Base-by-base conservation (phyloP, 257 asterid genomes). In the Paraleonurus japonicus region DNA sequence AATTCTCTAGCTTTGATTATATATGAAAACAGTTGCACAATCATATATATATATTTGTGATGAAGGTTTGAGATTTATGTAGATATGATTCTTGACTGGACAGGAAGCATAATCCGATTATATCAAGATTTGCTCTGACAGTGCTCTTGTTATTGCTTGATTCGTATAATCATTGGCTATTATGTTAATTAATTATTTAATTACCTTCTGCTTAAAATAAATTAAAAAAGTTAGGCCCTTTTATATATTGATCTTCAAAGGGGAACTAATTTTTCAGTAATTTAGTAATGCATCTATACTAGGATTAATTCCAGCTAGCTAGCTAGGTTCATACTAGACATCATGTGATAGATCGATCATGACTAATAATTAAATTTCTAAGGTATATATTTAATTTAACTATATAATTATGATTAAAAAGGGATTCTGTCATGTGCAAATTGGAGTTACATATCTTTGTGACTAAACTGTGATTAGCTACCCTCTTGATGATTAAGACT, bases 11-110 rank as follows among this genome's bases (percentile, higher is more conserved):
- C 48, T 11, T 13, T 11, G 16, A 48, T 27, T 7, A 43, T 59
- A 6, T 45, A 28, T 19, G 7, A 13, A 24, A 73, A 20, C 4
- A 55, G 3, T 37, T 15, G 51, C 28, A 19, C 15, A 7, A 50
- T 16, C 5, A 1, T 1, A 5, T n/a, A 17, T 16, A 15, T 4
- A 48, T 48, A 48, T 72, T 61, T 13, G 65, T 67, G 47, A 69
- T 75, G 22, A 69, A 53, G 64, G 16, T 51, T 60, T 64, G 61
- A 65, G 79, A 79, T 79, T 17, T 67, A 16, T 41, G 51, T 59
- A 74, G 84, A 81, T 79, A 75, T 81, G 85, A 84, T 87, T 84
- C 82, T 71, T 71, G 59, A 13, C 7, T 20, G 70, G 41, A 59
- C 65, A 71, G 39, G 77, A 64, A 75, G 43, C 80, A 74, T 61